Conservation (phyloP, 345 rosid genomes). For the Euphorbia tirucalli region DNA sequence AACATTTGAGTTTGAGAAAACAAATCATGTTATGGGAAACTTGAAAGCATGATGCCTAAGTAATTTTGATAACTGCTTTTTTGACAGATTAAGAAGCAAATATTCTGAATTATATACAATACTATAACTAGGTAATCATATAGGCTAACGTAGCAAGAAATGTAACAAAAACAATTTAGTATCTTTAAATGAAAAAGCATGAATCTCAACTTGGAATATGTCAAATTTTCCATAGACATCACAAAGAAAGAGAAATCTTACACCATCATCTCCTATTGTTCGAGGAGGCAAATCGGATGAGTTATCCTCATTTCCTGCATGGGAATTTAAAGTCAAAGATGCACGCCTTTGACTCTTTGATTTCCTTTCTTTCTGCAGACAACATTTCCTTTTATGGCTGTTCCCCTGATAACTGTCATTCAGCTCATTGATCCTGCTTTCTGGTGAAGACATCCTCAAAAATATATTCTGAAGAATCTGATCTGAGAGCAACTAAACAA, state of each 20-base stretch:
- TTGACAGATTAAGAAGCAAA: neutral
- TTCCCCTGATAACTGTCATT: neutral
- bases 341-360: neutral
- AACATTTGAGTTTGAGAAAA: neutral
- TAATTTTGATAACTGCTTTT: neutral
- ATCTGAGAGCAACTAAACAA: neutral
- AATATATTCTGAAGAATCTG: no score
- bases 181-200: neutral
- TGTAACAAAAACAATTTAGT: neutral
- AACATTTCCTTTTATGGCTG: neutral
- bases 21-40: neutral
- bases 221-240: neutral
- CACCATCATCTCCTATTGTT: conserved; percentile 14
- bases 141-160: neutral
- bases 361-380: neutral
- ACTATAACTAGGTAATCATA: neutral
- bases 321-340: conserved; percentile 5
- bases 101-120: neutral
- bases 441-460: conserved; percentile 7
- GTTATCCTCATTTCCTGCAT: neutral
- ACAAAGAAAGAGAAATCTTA: conserved; percentile 5
- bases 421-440: neutral
- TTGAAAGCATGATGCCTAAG: neutral
- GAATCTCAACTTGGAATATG: neutral
- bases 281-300: neutral